These are phyloP conservation scores for Penicillium paxilli DNA, from an alignment of 495 filamentous ascomycete genomes.

Conservation along the genomic window DNA sequence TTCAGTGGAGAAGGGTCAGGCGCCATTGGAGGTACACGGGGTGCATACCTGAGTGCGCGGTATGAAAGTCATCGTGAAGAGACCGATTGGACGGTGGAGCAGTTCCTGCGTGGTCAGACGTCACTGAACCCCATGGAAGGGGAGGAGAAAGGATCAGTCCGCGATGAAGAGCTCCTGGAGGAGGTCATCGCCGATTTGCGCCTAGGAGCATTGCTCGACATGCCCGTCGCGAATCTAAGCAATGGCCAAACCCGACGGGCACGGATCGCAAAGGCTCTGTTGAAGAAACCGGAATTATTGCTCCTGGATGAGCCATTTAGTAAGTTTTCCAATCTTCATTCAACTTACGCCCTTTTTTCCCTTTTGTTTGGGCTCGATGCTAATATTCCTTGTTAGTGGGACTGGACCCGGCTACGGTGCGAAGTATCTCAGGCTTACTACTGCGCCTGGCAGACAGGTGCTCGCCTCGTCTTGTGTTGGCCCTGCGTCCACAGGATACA, in stretches of 20 bases:
- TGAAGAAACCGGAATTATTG: conserved; percentile 75
- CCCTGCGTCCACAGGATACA: conserved; percentile 78
- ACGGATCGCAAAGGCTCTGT: conserved; percentile 80
- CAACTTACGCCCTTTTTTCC: neutral
- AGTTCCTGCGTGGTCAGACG: conserved; percentile 77
- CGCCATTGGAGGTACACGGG: conserved; percentile 57
- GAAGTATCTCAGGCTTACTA: conserved; percentile 68
- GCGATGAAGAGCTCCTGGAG: conserved; percentile 49
- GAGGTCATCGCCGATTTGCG: conserved; percentile 66
- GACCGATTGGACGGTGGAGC: conserved; percentile 78
- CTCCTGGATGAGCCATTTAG: conserved; percentile 93
- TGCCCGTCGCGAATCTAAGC: conserved; percentile 84
- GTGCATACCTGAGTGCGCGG: conserved; percentile 84
- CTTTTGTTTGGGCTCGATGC: neutral
- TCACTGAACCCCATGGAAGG: conserved; percentile 69
- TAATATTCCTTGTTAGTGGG: conserved; percentile 57
- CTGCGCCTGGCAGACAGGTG: conserved; percentile 59
- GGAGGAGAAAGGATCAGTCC: conserved; percentile 41
- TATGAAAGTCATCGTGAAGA: conserved; percentile 88
- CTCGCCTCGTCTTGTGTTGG: conserved; percentile 71
- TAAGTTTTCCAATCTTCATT: conserved; percentile 36
- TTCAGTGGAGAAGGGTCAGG: conserved; percentile 64
- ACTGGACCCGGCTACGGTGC: conserved; percentile 77
- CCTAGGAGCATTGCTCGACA: conserved; percentile 62
- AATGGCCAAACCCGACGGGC: conserved; percentile 90